Evolutionary conservation across 1,284 basidiomycete genomes (phyloP), one percentile per base, ranked within the genome.

Genomic region (Leccinum fuscescens): DNA sequence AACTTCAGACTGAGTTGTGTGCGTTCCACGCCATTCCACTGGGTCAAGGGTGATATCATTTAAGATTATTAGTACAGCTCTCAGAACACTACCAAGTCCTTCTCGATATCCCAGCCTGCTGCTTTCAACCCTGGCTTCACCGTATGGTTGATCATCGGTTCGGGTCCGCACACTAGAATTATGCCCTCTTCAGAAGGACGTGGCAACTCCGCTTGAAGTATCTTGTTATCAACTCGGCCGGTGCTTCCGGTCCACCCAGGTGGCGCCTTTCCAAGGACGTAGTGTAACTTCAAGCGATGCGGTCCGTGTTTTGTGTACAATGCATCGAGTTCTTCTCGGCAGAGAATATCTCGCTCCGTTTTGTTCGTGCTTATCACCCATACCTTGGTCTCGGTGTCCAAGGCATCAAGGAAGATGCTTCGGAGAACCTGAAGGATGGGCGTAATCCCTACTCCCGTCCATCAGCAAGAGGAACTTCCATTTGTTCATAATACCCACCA

Each of bases 371-470:
- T 78, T 31, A 88, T 65, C 35, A 87, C 61, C 79, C 79, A 85
- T 12, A 84, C 72, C n/a, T 77, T 75, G 3, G 80, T 79, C 42
- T 73, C 69, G 0, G 59, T 64, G 57, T 81, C 78, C 17, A 66
- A 62, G 0, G 59, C 27, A 64, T 85, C 82, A 22, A 74, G 72
- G 54, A 86, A 71, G 42, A 87, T 75, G 44, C 78, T 78, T 1
- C 82, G 78, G 2, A 86, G 72, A 14, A 85, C 78, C 66, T 85
- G 83, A 1, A 84, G 68, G 49, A 86, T 85, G 0, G 86, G 86
- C 0, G 86, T 86, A 60, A 88, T 82, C 15, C 85, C 86, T 78
- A 46, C 3, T 44, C 35, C 12, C 4, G 9, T 33, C 11, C 11
- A 44, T 61, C 29, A 64, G 54, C 4, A 39, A 35, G 17, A 15